Evolutionary conservation across 768 basidiomycete species (phyloP).

Genomic region (Tylopilus felleus): DNA sequence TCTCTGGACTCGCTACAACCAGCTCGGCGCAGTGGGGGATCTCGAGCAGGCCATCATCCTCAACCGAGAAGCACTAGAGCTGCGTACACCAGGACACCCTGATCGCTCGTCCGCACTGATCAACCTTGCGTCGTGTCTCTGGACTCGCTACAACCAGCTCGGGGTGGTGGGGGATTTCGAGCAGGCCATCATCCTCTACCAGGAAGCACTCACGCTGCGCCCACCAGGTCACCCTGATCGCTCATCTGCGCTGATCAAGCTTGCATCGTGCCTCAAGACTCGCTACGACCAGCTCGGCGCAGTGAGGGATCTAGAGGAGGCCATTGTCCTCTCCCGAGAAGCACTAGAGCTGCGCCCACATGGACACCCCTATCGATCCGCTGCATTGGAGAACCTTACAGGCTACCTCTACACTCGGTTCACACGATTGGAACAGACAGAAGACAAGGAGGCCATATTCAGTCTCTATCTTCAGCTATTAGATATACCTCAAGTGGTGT

Average conservation of each 20-base stretch:
- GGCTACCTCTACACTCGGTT: not conserved
- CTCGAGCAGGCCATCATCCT: no score
- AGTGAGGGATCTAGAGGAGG: not conserved
- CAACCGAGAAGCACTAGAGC: not conserved
- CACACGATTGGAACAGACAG: not conserved
- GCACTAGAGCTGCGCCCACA: not conserved
- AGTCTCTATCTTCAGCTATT: no score
- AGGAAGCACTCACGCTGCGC: not conserved
- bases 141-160: no score
- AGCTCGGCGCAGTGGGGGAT: no score
- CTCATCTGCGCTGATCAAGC: not conserved
- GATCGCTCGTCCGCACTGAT: not conserved
- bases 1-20: no score
- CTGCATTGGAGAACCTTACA: not conserved
- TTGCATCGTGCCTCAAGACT: not conserved
- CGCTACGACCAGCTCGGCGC: not conserved
- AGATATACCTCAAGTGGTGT: no score
- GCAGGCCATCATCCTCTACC: not conserved
- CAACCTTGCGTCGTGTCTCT: not conserved
- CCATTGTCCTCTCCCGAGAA: not conserved
- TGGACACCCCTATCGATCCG: not conserved
- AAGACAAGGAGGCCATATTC: no score
- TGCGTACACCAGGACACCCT: not conserved
- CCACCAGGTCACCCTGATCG: not conserved
- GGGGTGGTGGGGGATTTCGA: not conserved